Base-by-base conservation (phyloP, 176 grass and related monocot species). In the Oryza glumipatula region DNA sequence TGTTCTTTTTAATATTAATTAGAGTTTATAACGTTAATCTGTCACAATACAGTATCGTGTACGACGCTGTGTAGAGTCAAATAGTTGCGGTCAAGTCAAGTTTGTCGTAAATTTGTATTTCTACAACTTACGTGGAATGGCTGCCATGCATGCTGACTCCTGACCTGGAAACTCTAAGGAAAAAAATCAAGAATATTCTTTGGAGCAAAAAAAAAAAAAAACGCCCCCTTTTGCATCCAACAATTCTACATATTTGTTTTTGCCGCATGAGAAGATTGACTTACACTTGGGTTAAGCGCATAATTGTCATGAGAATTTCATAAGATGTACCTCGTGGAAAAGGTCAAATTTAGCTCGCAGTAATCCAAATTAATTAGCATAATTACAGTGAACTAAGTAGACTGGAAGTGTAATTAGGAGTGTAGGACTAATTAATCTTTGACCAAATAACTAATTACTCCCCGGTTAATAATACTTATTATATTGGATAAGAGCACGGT, bases 131-230 rank as follows among this genome's bases (percentile, higher is more conserved):
- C 22, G 77, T 89, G 41, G 52, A 65, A 61, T 10, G 16, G 69
- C 32, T 22, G 28, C 54, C 76, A 36, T 67, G 46, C 23, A 35
- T 69, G n/a, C 16, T 71, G 72, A 86, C 83, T 19, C 23, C 52
- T 77, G 73, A 86, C 73, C 22, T 45, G 43, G n/a, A 23, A 82
- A 1, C 68, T 24, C 5, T 2, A 15, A 2, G 32, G 2, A 22
- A 16, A 69, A 60, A 15, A n/a, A 32, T 13, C 15, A 10, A 41
- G 39, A 41, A 41, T 41, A 8, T 9, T 41, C 13, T 72, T 72
- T 5, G 1, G 22, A 6, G 15, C 11, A 26, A 73, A 63, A 2
- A 71, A 9, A 72, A 26, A 73, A 63, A 2, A 71, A 14, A 72
- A 8, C 33, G 33, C 0, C 36, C 45, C 9, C 10, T 35, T 68